phyloP scores from a whole-genome alignment of 2,329 filamentous ascomycete species.

The Penicillium griseofulvum region DNA sequence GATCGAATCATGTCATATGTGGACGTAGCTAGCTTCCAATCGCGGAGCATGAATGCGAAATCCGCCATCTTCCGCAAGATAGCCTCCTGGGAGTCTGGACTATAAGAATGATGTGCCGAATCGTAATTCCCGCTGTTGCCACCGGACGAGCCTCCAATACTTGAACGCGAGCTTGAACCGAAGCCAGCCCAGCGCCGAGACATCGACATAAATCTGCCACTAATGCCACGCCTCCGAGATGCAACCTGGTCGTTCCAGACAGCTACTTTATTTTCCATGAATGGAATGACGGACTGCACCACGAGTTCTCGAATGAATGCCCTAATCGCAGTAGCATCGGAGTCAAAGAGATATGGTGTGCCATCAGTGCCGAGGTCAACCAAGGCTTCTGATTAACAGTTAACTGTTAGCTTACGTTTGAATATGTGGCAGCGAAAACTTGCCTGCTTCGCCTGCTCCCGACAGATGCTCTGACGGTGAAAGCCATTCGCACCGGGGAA shows the following conservation, averaged over 20 bases:
- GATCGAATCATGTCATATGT: conserved; percentile 86
- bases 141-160: conserved; percentile 49
- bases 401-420: conserved; percentile 5
- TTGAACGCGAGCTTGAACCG: conserved; percentile 62
- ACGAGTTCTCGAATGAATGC: conserved; percentile 93
- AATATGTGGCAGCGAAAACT: not conserved
- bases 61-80: conserved; percentile 91
- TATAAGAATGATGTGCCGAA: conserved; percentile 72
- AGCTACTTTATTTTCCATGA: conserved; percentile 89
- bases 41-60: conserved; percentile 93
- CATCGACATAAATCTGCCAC: conserved; percentile 89
- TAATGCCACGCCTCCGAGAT: conserved; percentile 80
- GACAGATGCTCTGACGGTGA: conserved; percentile 80
- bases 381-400: conserved; percentile 32
- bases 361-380: conserved; percentile 65
- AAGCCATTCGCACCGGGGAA: conserved; percentile 85
- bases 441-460: conserved; percentile 65
- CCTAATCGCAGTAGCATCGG: conserved; percentile 81
- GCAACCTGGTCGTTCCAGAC: conserved; percentile 98
- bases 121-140: conserved; percentile 67
- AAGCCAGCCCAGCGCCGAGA: conserved; percentile 89
- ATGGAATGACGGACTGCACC: conserved; percentile 88
- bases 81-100: conserved; percentile 79
- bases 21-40: conserved; percentile 88
- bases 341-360: conserved; percentile 79